Conservation (phyloP, 1,284 basidiomycete genomes). For the Trametes pubescens region DNA sequence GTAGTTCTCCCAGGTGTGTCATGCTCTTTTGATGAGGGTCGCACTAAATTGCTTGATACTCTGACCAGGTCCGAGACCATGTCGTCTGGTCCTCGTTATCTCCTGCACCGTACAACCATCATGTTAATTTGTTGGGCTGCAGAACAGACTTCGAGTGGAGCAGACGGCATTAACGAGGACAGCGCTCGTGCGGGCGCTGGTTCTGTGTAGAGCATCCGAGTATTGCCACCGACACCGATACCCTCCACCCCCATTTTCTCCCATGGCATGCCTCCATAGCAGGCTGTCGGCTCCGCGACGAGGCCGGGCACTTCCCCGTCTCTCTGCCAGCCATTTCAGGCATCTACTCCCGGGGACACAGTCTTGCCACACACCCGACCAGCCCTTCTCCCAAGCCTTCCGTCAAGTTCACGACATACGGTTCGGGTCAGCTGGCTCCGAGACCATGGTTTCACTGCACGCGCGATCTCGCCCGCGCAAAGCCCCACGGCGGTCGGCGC, state of each 20-base stretch:
- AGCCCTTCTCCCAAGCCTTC: not conserved
- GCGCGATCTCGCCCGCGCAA: not conserved
- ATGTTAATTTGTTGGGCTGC: too few relatives aligned
- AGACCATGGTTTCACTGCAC: not conserved
- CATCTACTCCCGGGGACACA: not conserved
- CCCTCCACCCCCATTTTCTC: not conserved
- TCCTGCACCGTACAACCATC: not conserved
- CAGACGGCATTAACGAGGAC: not conserved
- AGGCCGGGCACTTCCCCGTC: not conserved
- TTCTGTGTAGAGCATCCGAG: not conserved
- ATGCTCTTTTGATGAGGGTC: not conserved
- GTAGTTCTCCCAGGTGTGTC: not conserved
- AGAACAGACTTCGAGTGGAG: not conserved
- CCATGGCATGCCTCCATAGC: not conserved
- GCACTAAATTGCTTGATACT: too few relatives aligned
- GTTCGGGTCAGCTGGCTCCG: conserved; percentile 4
- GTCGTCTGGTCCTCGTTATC: too few relatives aligned
- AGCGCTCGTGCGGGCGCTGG: not conserved
- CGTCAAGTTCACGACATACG: conserved; percentile 7
- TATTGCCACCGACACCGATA: not conserved
- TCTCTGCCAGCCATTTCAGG: not conserved
- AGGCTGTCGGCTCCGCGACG: not conserved
- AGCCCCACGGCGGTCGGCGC: not conserved
- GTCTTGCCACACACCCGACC: not conserved
- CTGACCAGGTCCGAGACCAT: too few relatives aligned